These are phyloP conservation scores for Pelargonium cotyledonis DNA, from an alignment of 441 rosid species.

Conservation along the genomic window DNA sequence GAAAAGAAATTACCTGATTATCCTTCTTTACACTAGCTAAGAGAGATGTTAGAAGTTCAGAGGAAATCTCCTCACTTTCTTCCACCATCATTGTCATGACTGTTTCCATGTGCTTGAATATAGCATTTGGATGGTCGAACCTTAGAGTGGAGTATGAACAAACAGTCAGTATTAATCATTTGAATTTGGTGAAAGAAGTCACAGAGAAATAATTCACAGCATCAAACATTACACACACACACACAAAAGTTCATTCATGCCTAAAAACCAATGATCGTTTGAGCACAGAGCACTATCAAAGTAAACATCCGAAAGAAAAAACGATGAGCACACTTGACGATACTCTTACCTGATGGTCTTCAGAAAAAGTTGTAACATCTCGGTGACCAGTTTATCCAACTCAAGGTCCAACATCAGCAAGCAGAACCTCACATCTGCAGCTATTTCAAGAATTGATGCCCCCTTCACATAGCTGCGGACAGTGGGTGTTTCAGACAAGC, in stretches of 20 bases:
- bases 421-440: slow-evolving; percentile 46
- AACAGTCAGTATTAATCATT: slow-evolving; percentile 9
- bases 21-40: slow-evolving; percentile 57
- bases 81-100: slow-evolving; percentile 57
- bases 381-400: slow-evolving; percentile 42
- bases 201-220: neutral
- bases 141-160: slow-evolving; percentile 31
- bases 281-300: neutral
- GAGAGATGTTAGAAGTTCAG: slow-evolving; percentile 46
- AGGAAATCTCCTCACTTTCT: slow-evolving; percentile 59
- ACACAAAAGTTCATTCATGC: too few species aligned
- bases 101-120: slow-evolving; percentile 54
- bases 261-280: too few species aligned
- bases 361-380: slow-evolving; percentile 49
- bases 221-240: too few species aligned
- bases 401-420: slow-evolving; percentile 68
- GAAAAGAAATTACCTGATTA: slow-evolving; percentile 41
- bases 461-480: slow-evolving; percentile 43
- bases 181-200: neutral
- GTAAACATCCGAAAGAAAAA: neutral
- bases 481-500: slow-evolving; percentile 41
- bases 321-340: slow-evolving; percentile 5
- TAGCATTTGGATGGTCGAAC: slow-evolving; percentile 46
- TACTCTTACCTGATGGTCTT: slow-evolving; percentile 40
- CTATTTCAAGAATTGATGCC: slow-evolving; percentile 45